These are phyloP conservation scores for Murraya koenigii DNA, from an alignment of 345 rosid genomes.

Conservation along the genomic window DNA sequence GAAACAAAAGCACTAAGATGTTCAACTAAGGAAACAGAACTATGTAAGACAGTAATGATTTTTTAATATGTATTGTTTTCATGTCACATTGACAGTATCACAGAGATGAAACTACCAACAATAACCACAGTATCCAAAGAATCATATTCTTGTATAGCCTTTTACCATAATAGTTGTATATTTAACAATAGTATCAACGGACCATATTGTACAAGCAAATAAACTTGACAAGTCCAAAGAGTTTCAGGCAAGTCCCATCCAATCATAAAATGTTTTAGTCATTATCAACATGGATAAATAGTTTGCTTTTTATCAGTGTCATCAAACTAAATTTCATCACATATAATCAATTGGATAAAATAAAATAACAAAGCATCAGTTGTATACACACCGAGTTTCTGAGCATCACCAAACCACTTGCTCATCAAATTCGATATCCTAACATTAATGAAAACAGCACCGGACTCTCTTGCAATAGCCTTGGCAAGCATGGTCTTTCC, in stretches of 20 bases:
- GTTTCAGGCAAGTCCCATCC: not conserved
- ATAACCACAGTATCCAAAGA: not conserved
- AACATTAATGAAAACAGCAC: slow-evolving; percentile 94
- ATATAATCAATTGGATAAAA: not conserved
- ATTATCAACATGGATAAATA: too few relatives aligned
- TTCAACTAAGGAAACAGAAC: too few relatives aligned
- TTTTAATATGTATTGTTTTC: too few relatives aligned
- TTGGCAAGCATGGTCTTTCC: slow-evolving; percentile 99
- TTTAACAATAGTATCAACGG: not conserved
- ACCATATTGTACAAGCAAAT: not conserved
- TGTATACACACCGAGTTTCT: slow-evolving; percentile 80
- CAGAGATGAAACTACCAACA: not conserved
- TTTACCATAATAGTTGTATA: not conserved
- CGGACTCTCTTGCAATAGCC: slow-evolving; percentile 96
- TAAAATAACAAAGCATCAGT: not conserved
- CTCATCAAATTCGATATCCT: slow-evolving; percentile 89
- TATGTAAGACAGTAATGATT: too few relatives aligned
- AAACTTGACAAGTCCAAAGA: not conserved
- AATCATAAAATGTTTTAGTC: too few relatives aligned
- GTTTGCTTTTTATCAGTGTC: too few relatives aligned
- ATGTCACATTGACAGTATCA: not conserved
- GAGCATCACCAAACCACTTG: slow-evolving; percentile 99
- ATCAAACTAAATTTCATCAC: not conserved
- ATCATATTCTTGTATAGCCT: not conserved
- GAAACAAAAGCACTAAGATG: too few relatives aligned